Conservation (phyloP, 805 yeast species). For the Candida sonorensis region DNA sequence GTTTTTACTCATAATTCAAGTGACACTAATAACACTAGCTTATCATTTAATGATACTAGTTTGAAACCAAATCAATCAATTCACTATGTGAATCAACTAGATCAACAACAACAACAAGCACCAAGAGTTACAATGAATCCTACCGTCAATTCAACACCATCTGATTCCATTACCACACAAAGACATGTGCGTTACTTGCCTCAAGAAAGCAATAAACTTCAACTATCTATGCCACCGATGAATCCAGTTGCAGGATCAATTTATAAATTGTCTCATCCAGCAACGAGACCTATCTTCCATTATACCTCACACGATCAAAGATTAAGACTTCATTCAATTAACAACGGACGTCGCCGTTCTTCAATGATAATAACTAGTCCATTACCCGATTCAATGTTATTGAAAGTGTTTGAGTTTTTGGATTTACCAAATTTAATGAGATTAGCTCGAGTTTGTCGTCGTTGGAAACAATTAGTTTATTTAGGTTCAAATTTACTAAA, state of each 20-base stretch:
- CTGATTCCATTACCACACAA: too few species aligned
- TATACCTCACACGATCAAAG: slow-evolving; percentile 52
- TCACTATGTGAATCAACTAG: neutral
- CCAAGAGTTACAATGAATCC: too few species aligned
- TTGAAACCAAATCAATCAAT: neutral
- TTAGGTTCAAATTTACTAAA: slow-evolving; percentile 48
- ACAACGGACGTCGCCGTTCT: slow-evolving; percentile 42
- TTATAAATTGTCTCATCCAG: slow-evolving; percentile 17
- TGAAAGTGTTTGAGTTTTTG: slow-evolving; percentile 46
- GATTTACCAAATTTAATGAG: slow-evolving; percentile 57
- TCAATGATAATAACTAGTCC: slow-evolving; percentile 52
- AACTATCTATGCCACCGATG: slow-evolving; percentile 16
- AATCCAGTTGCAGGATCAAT: slow-evolving; percentile 23
- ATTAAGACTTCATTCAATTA: slow-evolving; percentile 38
- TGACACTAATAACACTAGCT: too few species aligned
- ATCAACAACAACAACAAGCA: neutral
- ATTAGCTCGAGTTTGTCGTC: slow-evolving; percentile 47
- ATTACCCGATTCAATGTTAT: slow-evolving; percentile 52
- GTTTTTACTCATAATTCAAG: slow-evolving; percentile 4
- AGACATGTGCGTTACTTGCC: too few species aligned
- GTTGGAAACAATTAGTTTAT: slow-evolving; percentile 63
- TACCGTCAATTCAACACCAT: too few species aligned
- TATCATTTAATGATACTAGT: too few species aligned
- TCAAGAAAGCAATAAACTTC: slow-evolving; percentile 5
- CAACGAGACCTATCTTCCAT: slow-evolving; percentile 33